Evolutionary conservation across 2,329 filamentous ascomycete genomes (phyloP).

Genomic region (Ophiostoma pallidulum): DNA sequence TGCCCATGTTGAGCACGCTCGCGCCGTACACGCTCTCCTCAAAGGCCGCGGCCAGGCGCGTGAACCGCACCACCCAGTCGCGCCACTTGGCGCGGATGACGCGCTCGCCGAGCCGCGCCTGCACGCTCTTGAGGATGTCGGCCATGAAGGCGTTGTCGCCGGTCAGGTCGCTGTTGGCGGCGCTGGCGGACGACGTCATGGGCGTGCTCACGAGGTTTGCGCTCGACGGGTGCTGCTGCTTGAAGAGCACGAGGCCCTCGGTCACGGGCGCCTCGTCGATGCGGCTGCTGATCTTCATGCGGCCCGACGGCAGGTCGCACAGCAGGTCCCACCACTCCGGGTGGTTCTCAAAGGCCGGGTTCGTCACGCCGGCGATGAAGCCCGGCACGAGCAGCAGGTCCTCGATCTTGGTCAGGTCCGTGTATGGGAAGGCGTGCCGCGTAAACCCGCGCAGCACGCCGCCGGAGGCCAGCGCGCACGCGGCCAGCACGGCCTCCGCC

Average conservation of each 20-base stretch:
- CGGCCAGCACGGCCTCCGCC: conserved; percentile 94
- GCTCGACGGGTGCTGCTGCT: conserved; percentile 61
- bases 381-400: conserved; percentile 92
- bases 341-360: conserved; percentile 89
- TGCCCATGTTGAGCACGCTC: conserved; percentile 76
- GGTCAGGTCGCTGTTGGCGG: conserved; percentile 54
- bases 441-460: conserved; percentile 91
- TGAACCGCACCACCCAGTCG: conserved; percentile 90
- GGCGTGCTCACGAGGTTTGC: conserved; percentile 38
- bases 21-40: conserved; percentile 94
- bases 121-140: conserved; percentile 73
- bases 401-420: conserved; percentile 94
- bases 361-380: conserved; percentile 96
- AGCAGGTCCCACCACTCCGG: conserved; percentile 98
- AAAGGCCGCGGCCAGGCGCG: conserved; percentile 82
- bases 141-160: conserved; percentile 86
- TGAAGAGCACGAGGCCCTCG: conserved; percentile 79
- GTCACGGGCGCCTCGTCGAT: conserved; percentile 75
- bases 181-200: conserved; percentile 29
- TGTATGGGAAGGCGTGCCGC: conserved; percentile 93
- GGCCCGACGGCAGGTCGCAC: conserved; percentile 83
- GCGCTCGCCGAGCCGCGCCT: conserved; percentile 76
- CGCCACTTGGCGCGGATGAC: conserved; percentile 89
- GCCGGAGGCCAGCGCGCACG: conserved; percentile 86
- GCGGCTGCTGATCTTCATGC: conserved; percentile 86